Base-by-base conservation (phyloP, 2,329 filamentous ascomycete genomes). In the Tolypocladium album region DNA sequence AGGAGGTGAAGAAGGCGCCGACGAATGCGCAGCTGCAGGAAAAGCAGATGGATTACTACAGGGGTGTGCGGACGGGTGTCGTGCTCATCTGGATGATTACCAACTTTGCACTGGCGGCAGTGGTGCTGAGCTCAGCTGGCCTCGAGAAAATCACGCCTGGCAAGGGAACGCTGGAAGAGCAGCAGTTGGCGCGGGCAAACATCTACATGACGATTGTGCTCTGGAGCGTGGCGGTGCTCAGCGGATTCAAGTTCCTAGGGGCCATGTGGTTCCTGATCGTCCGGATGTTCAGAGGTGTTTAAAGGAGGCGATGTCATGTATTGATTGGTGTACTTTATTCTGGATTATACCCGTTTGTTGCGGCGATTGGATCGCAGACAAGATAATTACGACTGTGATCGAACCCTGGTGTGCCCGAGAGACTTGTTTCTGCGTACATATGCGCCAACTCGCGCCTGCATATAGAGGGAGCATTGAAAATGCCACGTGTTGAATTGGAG, bases 41-140 rank as follows among this genome's bases (percentile, higher is more conserved):
- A 71, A 90, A 89, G 70, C 93, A 99, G 74, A 91, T 97, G 79
- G 94, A 99, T 73, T 99, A 97, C 76, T 99, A 99, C 82, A 92
- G 92, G 68, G 94, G 92, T 65, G 96, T 99, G 72, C 86, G 94
- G 63, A 95, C 90, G 24, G 85, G 90, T 36, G 92, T 97, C 66
- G 94, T 99, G 38, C 79, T 97, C 57, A 86, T 89, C 65, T 99
- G 94, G 94, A 96, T 99, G 82, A 90, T 97, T 68, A 92, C 87
- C 70, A 99, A 99, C 74, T 89, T 99, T 72, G 92, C 85, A 0
- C 84, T 99, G 7, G 86, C 85, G 0, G 93, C 93, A 0, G 81
- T 95, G 2, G 93, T 99, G 9, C 79, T 99, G 65, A 92, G 89
- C 70, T 87, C 90, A 1, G 93, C 89, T 31, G 93, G 94, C 2